Evolutionary conservation across 1,139 yeast genomes (phyloP).

Genomic region (Pichia sp.): DNA sequence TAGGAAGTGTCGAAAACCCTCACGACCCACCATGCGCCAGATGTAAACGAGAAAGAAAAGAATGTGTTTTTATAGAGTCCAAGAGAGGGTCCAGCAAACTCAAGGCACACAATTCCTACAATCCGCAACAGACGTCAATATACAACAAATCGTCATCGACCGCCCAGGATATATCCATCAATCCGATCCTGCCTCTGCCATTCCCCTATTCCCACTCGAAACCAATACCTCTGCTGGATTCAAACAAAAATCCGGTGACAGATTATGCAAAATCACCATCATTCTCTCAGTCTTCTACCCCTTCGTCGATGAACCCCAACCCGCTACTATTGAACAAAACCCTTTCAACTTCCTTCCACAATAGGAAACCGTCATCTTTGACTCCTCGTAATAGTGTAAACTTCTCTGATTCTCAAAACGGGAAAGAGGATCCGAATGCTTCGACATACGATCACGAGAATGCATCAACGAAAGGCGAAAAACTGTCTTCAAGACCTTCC

Average conservation of each 20-base stretch:
- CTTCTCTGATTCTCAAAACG: background rate
- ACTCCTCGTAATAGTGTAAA: background rate
- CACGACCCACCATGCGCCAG: slow-evolving; percentile 80
- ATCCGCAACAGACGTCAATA: background rate
- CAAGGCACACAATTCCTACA: slow-evolving; percentile 5
- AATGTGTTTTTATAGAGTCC: slow-evolving; percentile 71
- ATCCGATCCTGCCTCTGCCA: slow-evolving; percentile 15
- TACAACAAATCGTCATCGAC: background rate
- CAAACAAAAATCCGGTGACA: background rate
- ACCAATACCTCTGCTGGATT: background rate
- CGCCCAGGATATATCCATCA: slow-evolving; percentile 2
- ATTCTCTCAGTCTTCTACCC: background rate
- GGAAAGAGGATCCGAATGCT: background rate
- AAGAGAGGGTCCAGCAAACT: slow-evolving; percentile 43
- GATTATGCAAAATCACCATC: background rate
- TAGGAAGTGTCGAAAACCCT: slow-evolving; percentile 73
- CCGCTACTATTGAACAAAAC: slow-evolving; percentile 5
- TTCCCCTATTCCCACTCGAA: slow-evolving; percentile 13
- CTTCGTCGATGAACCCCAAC: slow-evolving; percentile 1
- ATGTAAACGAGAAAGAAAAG: slow-evolving; percentile 74
- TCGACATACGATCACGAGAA: background rate
- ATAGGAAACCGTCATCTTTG: background rate
- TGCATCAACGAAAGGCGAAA: background rate
- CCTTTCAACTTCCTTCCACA: background rate
- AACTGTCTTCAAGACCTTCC: background rate